Base-by-base conservation (phyloP, 1,284 basidiomycete species). In the Inonotus hispidus region DNA sequence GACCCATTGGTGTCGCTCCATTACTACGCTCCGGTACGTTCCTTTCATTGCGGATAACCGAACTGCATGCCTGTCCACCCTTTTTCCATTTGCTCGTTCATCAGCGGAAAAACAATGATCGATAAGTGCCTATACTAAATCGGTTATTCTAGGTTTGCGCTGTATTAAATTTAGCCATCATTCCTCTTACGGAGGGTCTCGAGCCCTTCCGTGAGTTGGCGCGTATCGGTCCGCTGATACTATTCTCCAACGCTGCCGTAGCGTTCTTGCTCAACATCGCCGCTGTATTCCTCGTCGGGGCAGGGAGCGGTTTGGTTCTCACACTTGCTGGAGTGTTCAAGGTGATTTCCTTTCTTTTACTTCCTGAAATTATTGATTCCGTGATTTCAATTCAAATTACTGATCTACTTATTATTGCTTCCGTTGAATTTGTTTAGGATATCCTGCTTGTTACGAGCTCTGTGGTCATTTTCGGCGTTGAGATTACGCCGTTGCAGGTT, bases 291-390 rank as follows among this genome's bases (percentile, higher is more conserved):
- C 81, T 98, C 63, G 94, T 98, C 54, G 84, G 94, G 57, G 91
- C 87, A 0, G 93, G 89, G 0, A 90, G 87, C 62, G 93, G 95
- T 0, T 80, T 98, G 61, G 85, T 97, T 5, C 79, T 98, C 65
- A 98, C 95, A 1, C 83, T 98, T 10, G 93, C 95, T 6, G 96
- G 96, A 63, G 95, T 99, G 16, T 88, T 98, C 77, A 93, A 93
- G 82, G 90, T 89, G 58, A 47, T 16, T 13, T 29, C 8, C 11
- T 41, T 39, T 3, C 25, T 21, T 50, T 41, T n/a, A 8, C 1
- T 50, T 25, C 25, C 67, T 57, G 23, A 43, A 23, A 7, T 47
- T 50, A n/a, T 13, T 16, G 49, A 16, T 41, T 19, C 14, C 32
- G 14, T 37, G 63, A 29, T 32, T 21, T 39, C 39, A 13, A 25